phyloP scores from a whole-genome alignment of 140 eudicot species.

The Stevia rebaudiana region DNA sequence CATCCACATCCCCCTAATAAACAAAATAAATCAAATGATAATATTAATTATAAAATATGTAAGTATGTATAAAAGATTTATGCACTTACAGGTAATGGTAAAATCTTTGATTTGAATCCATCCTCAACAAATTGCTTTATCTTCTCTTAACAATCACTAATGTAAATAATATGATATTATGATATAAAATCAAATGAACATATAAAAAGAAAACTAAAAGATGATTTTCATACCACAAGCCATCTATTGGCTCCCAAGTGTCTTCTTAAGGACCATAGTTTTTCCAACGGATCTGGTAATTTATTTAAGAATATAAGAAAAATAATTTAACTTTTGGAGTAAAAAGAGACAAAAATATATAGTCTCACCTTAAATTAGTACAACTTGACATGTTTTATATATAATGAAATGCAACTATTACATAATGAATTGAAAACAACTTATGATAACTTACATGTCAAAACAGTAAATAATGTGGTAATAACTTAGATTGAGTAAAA shows the following conservation, averaged over 20 bases:
- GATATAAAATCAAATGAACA: background rate
- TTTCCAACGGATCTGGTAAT: slow-evolving; percentile 55
- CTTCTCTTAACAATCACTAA: slow-evolving; percentile 48
- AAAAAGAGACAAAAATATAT: too few relatives aligned
- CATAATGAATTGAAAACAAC: background rate
- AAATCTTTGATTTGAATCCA: slow-evolving; percentile 34
- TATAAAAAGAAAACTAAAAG: background rate
- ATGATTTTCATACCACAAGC: slow-evolving; percentile 34
- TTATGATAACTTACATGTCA: background rate
- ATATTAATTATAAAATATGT: background rate
- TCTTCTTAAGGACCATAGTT: slow-evolving; percentile 56
- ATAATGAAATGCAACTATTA: background rate
- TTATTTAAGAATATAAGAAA: background rate
- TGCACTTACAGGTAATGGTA: slow-evolving; percentile 48
- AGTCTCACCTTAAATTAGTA: too few relatives aligned
- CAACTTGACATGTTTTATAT: too few relatives aligned
- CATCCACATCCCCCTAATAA: slow-evolving; percentile 45
- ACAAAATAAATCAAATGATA: background rate
- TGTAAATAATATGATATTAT: background rate
- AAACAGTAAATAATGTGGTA: background rate
- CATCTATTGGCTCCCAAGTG: slow-evolving; percentile 70
- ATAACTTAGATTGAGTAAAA: background rate
- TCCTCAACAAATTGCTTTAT: slow-evolving; percentile 36
- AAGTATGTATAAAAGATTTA: background rate
- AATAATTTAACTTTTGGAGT: background rate